Evolutionary conservation across 1,284 basidiomycete species (phyloP).

Genomic region (Cystobasidium sp.): DNA sequence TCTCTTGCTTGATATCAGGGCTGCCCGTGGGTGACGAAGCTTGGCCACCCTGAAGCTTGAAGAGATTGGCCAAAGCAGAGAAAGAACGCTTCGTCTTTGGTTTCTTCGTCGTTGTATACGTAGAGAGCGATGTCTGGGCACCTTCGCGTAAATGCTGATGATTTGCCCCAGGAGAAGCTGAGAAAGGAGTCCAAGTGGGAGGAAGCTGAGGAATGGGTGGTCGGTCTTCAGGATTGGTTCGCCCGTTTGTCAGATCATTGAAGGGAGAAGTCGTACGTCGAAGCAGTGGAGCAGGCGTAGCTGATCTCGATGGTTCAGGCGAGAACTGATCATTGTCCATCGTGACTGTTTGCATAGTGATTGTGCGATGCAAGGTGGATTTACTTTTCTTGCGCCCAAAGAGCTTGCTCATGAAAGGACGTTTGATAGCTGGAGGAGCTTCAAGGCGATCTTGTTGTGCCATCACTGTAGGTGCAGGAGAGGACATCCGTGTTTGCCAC

Average conservation of each 20-base stretch:
- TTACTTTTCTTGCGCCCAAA: constrained; percentile 1
- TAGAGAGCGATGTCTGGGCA: background rate
- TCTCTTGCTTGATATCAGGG: background rate
- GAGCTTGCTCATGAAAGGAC: constrained; percentile 20
- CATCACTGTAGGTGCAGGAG: constrained; percentile 5
- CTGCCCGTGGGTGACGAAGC: background rate
- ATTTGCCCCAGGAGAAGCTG: background rate
- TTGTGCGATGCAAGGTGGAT: background rate
- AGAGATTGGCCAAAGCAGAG: constrained; percentile 4
- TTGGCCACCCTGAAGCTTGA: background rate
- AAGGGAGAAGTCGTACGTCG: background rate
- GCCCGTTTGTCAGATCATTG: background rate
- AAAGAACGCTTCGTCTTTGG: constrained; percentile 6
- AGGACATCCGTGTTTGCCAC: background rate
- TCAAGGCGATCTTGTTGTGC: background rate
- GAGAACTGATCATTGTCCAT: background rate
- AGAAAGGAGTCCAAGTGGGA: background rate
- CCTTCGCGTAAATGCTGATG: background rate
- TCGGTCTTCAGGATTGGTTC: background rate
- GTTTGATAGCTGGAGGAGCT: background rate
- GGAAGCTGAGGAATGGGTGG: background rate
- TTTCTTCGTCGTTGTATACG: background rate
- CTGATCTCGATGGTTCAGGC: background rate
- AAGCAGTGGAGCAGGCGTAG: background rate
- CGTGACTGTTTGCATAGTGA: constrained; percentile 4